Conservation (phyloP, 176 grass and related monocot species). For the Themeda triandra region DNA sequence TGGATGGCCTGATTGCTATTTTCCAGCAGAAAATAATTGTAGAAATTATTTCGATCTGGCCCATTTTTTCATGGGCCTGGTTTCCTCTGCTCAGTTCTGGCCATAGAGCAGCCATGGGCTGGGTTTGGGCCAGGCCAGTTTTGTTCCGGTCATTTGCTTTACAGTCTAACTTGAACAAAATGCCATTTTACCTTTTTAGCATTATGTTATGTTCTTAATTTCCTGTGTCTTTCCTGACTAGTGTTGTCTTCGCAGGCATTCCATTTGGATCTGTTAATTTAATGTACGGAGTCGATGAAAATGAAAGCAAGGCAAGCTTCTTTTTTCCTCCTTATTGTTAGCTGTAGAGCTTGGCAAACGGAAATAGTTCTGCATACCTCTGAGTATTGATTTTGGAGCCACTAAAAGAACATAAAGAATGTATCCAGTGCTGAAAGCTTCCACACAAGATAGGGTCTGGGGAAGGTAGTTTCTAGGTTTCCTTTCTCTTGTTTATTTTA, state of each 20-base stretch:
- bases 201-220: neutral
- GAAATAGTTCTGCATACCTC: neutral
- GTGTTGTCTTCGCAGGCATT: conserved; percentile 52
- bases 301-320: conserved; percentile 93
- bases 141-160: neutral
- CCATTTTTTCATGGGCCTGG: neutral
- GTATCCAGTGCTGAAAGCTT: neutral
- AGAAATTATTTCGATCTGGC: neutral
- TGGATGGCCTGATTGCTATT: neutral
- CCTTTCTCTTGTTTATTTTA: neutral
- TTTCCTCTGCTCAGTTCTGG: neutral
- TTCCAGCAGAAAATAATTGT: neutral
- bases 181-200: neutral
- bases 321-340: conserved; percentile 28
- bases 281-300: conserved; percentile 78
- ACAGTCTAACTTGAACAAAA: neutral
- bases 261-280: conserved; percentile 99
- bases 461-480: neutral
- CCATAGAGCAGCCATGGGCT: neutral
- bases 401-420: neutral
- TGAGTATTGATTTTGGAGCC: conserved; percentile 7
- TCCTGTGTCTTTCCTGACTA: conserved; percentile 9
- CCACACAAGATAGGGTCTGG: neutral
- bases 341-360: conserved; percentile 10
- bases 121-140: neutral